Base-by-base conservation (phyloP, 305 asterid species). In the Striga hermonthica region DNA sequence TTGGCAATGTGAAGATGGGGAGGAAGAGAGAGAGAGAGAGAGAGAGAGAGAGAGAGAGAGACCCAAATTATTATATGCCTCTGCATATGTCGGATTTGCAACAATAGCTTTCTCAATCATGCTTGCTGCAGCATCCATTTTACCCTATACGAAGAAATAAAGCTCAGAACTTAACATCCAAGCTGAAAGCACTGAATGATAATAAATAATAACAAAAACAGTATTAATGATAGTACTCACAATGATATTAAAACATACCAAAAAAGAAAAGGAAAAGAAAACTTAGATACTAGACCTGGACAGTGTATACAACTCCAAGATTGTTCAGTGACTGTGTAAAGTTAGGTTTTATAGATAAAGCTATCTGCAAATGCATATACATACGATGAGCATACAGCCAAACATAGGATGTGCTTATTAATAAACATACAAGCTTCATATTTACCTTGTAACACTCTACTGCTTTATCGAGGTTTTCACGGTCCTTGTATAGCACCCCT, bases 221-320 rank as follows among this genome's bases (percentile, higher is more conserved):
- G 9, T 4, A 39, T 39, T 4, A 9, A 53, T 53, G 4, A 53
- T 53, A 9, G 28, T 16, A 4, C 9, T 28, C 4, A 9, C 16
- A 3, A 28, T 16, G 28, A 8, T 31, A 65, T 31, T 47, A 65
- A 22, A 22, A 22, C 31, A 22, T 22, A 22, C 31, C 1, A 22
- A 22, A 22, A 22, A 38, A 41, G 70, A 68, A 60, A 13, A 22
- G 62, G 6, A 3, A 41, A 41, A 41, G 4, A 41, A 41, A 41
- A 49, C 35, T 13, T 4, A 74, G 72, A 36, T 58, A 78, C 74
- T 63, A 72, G 72, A 94, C 99, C 99, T 94, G 99, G 76, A 94
- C 99, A 6, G 99, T 94, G 80, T 86, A 94, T 67, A 91, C 99
- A 66, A 94, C 99, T 78, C 99, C 99, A 52, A 94, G 99, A 83